Percentiles rank a stretch among this genome's conserved stretches.
These are phyloP conservation scores for Cryptosporidium ryanae DNA, from an alignment of 169 alveolate species.

Conservation along the genomic window DNA sequence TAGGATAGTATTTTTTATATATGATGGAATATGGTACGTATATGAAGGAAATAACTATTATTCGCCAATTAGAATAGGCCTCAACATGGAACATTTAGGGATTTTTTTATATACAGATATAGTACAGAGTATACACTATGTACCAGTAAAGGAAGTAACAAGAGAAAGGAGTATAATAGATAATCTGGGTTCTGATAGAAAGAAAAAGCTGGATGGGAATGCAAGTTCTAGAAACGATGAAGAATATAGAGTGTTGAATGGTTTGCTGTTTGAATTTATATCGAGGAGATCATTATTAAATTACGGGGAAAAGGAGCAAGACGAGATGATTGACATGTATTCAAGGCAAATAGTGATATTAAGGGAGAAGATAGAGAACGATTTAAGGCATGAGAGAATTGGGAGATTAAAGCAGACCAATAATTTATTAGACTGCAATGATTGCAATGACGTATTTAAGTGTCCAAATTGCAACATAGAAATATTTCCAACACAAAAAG, in stretches of 20 bases:
- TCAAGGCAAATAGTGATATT: slow-evolving; percentile 67
- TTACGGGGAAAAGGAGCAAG: background rate
- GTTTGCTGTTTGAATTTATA: slow-evolving; percentile 20
- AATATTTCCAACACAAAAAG: slow-evolving; percentile 59
- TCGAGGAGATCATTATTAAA: slow-evolving; percentile 41
- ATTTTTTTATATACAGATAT: slow-evolving; percentile 58
- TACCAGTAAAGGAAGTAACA: slow-evolving; percentile 9
- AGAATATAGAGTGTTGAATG: background rate
- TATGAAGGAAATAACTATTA: slow-evolving; percentile 61
- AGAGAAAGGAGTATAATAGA: slow-evolving; percentile 58
- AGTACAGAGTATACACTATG: slow-evolving; percentile 31
- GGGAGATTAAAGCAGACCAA: too few relatives aligned
- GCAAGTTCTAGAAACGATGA: background rate
- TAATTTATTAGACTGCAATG: background rate
- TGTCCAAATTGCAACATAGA: slow-evolving; percentile 60
- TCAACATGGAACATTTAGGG: slow-evolving; percentile 35
- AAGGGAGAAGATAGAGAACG: slow-evolving; percentile 35
- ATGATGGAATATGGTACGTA: slow-evolving; percentile 43
- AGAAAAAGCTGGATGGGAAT: slow-evolving; percentile 1
- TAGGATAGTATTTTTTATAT: slow-evolving; percentile 11
- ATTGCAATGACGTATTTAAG: slow-evolving; percentile 46
- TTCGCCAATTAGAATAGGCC: slow-evolving; percentile 42
- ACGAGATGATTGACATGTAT: slow-evolving; percentile 50
- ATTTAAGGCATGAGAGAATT: background rate
- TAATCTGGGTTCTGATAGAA: slow-evolving; percentile 59